phyloP scores from a whole-genome alignment of 108 stramenopile species.

The Halocafeteria seosinensis region DNA sequence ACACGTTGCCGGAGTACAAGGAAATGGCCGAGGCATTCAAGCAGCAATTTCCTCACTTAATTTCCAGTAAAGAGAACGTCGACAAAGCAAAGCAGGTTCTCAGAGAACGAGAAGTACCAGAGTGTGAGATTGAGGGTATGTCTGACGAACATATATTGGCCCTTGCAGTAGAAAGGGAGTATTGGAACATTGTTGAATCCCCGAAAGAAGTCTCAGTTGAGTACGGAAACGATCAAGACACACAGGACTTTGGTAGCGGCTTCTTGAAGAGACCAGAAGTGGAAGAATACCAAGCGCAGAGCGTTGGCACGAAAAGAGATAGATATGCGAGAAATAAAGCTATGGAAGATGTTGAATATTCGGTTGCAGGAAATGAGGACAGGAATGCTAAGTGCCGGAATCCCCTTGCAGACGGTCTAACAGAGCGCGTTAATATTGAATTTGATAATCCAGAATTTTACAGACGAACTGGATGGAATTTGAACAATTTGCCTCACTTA shows the following conservation, averaged over 20 bases:
- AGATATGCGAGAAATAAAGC: not conserved
- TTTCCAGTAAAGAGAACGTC: not conserved
- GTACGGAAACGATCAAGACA: slow-evolving; percentile 52
- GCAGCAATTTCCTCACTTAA: slow-evolving; percentile 28
- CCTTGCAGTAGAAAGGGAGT: slow-evolving; percentile 64
- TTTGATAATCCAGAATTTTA: slow-evolving; percentile 3
- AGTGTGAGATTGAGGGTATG: not conserved
- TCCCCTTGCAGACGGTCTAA: not conserved
- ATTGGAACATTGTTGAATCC: slow-evolving; percentile 75
- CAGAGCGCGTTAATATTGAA: not conserved
- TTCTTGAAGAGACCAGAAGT: slow-evolving; percentile 13
- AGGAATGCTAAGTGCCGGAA: not conserved
- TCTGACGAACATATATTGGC: not conserved
- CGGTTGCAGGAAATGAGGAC: slow-evolving; percentile 14
- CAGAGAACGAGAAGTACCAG: not conserved
- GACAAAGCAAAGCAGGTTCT: not conserved
- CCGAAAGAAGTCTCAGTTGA: slow-evolving; percentile 51
- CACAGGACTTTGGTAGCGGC: slow-evolving; percentile 21
- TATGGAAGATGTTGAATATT: not conserved
- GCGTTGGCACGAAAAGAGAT: no score
- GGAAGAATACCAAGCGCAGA: no score
- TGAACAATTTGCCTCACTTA: slow-evolving; percentile 80
- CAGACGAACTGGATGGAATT: slow-evolving; percentile 65
- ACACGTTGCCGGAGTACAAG: slow-evolving; percentile 46
- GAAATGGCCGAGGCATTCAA: slow-evolving; percentile 36